These are phyloP conservation scores for Amesomyces nigricolor DNA, from an alignment of 2,329 filamentous ascomycete genomes.

Conservation along the genomic window DNA sequence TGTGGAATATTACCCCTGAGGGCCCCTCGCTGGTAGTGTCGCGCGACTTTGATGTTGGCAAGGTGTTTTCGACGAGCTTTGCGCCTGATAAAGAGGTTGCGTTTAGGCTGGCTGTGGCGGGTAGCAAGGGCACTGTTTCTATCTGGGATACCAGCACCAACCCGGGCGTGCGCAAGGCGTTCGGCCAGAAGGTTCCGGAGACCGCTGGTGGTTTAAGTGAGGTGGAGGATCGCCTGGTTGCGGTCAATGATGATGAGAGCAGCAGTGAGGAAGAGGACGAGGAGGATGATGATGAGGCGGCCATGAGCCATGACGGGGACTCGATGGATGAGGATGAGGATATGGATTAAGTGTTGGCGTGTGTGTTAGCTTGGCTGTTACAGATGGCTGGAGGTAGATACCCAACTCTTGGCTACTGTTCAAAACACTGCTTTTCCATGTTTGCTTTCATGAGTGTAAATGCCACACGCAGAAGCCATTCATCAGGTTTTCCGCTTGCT, in stretches of 20 bases:
- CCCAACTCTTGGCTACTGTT: no score
- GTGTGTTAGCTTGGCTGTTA: not conserved
- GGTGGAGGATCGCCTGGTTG: constrained; percentile 71
- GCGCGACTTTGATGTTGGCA: constrained; percentile 87
- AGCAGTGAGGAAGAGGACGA: constrained; percentile 58
- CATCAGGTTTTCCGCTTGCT: no score
- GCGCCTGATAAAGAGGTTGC: constrained; percentile 85
- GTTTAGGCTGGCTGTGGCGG: constrained; percentile 87
- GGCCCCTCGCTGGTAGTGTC: constrained; percentile 88
- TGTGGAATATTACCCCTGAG: constrained; percentile 82
- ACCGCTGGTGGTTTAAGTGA: constrained; percentile 56
- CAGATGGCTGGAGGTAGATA: not conserved
- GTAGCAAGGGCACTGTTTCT: constrained; percentile 86
- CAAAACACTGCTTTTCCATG: no score
- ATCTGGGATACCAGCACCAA: constrained; percentile 98
- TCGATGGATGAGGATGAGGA: constrained; percentile 28
- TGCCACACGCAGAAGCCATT: no score
- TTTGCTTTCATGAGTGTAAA: no score
- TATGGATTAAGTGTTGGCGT: not conserved
- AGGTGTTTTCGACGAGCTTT: constrained; percentile 87
- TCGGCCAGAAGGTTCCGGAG: constrained; percentile 63
- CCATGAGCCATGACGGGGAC: constrained; percentile 39
- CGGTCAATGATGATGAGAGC: constrained; percentile 61
- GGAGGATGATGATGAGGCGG: constrained; percentile 41
- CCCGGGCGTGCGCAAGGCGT: constrained; percentile 73